These are phyloP conservation scores for Mrakia gelida DNA, from an alignment of 768 basidiomycete genomes.

Conservation along the genomic window DNA sequence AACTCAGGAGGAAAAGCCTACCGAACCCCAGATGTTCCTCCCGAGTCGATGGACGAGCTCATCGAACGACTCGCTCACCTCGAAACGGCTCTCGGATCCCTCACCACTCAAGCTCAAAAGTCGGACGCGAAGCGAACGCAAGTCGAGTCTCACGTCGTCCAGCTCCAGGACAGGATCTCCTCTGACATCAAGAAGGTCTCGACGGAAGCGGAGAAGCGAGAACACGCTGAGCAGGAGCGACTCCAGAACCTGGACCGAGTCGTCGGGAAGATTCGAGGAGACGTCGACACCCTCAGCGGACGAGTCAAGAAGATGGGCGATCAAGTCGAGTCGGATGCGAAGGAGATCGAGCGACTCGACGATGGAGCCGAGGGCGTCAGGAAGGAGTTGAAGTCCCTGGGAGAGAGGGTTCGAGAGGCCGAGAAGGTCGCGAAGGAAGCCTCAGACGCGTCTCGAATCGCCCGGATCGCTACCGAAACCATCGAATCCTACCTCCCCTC, in stretches of 20 bases:
- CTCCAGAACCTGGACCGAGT: slow-evolving; percentile 29
- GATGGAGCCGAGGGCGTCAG: slow-evolving; percentile 19
- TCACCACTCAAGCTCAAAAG: slow-evolving; percentile 35
- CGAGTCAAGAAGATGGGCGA: slow-evolving; percentile 22
- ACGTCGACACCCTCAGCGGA: slow-evolving; percentile 16
- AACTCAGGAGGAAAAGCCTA: neutral
- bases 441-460: slow-evolving; percentile 40
- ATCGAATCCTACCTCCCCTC: slow-evolving; percentile 46
- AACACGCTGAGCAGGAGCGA: slow-evolving; percentile 20
- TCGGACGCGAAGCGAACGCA: slow-evolving; percentile 24
- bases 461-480: slow-evolving; percentile 37
- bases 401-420: slow-evolving; percentile 38
- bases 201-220: neutral
- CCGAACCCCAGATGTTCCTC: slow-evolving; percentile 33
- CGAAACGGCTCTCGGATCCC: slow-evolving; percentile 37
- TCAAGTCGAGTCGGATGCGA: neutral
- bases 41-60: slow-evolving; percentile 42
- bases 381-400: slow-evolving; percentile 36
- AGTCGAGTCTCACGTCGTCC: slow-evolving; percentile 23
- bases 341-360: slow-evolving; percentile 11
- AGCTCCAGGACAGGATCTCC: slow-evolving; percentile 26
- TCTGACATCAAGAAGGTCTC: slow-evolving; percentile 23
- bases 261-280: slow-evolving; percentile 23
- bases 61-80: slow-evolving; percentile 39
- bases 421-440: slow-evolving; percentile 40